These are phyloP conservation scores for Apiospora kogelbergensis DNA, from an alignment of 2,329 filamentous ascomycete genomes.

Conservation along the genomic window DNA sequence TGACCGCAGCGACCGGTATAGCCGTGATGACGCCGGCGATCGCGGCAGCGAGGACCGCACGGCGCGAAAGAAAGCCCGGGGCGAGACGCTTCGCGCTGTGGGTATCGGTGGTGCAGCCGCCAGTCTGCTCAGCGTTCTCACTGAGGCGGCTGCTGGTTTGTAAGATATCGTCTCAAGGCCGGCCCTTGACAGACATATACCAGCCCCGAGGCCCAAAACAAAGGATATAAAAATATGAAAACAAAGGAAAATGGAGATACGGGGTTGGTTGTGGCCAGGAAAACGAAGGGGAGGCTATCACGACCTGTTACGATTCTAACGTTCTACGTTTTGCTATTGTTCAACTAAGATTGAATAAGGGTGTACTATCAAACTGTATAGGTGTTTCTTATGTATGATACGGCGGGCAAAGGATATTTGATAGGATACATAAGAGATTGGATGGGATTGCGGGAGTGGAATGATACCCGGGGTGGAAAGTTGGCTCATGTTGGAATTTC, in stretches of 20 bases:
- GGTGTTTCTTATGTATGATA: neutral
- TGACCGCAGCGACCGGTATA: slow-evolving; percentile 33
- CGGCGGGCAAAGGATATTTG: neutral
- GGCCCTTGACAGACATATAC: neutral
- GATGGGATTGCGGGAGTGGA: neutral
- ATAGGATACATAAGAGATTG: neutral
- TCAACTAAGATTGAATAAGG: neutral
- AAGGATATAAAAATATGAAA: neutral
- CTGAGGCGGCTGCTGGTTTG: slow-evolving; percentile 49
- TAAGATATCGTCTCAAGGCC: neutral
- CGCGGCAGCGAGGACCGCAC: slow-evolving; percentile 33
- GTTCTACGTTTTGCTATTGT: neutral
- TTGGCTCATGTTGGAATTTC: neutral
- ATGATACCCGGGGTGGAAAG: neutral
- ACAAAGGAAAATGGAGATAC: neutral
- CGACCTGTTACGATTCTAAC: neutral
- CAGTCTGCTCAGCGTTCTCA: slow-evolving; percentile 56
- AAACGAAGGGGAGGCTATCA: neutral
- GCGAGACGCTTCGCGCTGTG: slow-evolving; percentile 56
- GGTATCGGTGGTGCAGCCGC: slow-evolving; percentile 62
- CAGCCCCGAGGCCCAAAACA: no score
- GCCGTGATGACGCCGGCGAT: slow-evolving; percentile 23
- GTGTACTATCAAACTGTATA: neutral
- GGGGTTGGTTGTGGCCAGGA: neutral
- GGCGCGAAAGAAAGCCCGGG: slow-evolving; percentile 46